phyloP scores from a whole-genome alignment of 2,329 filamentous ascomycete genomes.

The Colletotrichum paranaense region DNA sequence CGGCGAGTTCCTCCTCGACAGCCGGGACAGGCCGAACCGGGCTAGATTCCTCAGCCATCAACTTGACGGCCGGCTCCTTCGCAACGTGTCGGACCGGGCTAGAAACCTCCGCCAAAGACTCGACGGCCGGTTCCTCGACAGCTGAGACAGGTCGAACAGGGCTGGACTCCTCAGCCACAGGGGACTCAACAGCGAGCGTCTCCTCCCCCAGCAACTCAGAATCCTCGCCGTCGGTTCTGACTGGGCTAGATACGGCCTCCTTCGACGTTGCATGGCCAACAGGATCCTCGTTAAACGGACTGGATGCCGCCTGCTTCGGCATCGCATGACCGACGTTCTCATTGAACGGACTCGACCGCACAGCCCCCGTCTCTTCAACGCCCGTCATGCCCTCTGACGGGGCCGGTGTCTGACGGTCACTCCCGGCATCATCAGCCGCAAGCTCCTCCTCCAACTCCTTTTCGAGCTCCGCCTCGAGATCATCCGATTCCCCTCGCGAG shows the following conservation, averaged over 20 bases:
- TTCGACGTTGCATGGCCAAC: not conserved
- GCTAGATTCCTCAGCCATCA: too few relatives aligned
- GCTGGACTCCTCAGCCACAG: not conserved
- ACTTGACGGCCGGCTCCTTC: not conserved
- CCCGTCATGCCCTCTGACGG: not conserved
- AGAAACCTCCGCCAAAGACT: not conserved
- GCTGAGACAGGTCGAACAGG: not conserved
- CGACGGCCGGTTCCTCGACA: not conserved
- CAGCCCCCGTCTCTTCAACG: not conserved
- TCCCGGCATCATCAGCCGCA: not conserved
- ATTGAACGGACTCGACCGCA: not conserved
- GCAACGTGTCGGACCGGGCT: not conserved
- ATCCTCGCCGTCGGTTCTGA: not conserved
- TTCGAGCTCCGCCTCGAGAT: slow-evolving; percentile 23
- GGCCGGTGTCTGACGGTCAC: not conserved
- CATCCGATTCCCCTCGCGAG: slow-evolving; percentile 14
- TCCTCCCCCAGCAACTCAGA: not conserved
- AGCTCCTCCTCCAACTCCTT: slow-evolving; percentile 27
- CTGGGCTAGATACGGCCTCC: not conserved
- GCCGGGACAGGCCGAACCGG: too few relatives aligned
- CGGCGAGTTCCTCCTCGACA: too few relatives aligned
- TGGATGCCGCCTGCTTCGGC: not conserved
- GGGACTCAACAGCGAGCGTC: not conserved
- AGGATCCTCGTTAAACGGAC: not conserved
- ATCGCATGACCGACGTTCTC: not conserved